Percentiles rank a stretch among this genome's conserved stretches.
phyloP scores from a whole-genome alignment of 2,329 filamentous ascomycete species.

The Gaeumannomyces tritici region DNA sequence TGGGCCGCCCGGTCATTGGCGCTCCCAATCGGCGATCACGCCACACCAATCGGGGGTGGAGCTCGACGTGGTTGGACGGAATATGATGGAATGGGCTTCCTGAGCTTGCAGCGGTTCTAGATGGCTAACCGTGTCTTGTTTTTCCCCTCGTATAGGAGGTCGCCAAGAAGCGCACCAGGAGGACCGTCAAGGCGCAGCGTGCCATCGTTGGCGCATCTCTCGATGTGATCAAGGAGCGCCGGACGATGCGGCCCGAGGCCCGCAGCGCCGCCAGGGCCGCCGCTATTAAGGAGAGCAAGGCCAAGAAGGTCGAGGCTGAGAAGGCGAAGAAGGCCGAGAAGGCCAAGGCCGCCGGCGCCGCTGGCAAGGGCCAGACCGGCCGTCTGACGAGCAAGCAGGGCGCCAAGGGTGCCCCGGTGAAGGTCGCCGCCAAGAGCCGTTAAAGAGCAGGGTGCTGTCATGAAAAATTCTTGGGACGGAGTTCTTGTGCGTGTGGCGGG shows the following conservation, averaged over 20 bases:
- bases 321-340: slow-evolving; percentile 98
- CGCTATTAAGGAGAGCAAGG: slow-evolving; percentile 97
- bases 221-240: slow-evolving; percentile 99
- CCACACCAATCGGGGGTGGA: not conserved
- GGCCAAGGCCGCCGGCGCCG: slow-evolving; percentile 75
- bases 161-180: slow-evolving; percentile 98
- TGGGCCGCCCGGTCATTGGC: too few relatives aligned
- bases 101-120: not conserved
- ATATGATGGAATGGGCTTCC: not conserved
- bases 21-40: too few relatives aligned
- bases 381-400: slow-evolving; percentile 95
- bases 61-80: not conserved
- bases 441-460: slow-evolving; percentile 35
- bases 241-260: slow-evolving; percentile 87
- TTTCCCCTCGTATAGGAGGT: slow-evolving; percentile 68
- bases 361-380: slow-evolving; percentile 64
- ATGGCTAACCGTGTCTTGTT: not conserved
- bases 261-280: slow-evolving; percentile 79
- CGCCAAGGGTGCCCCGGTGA: slow-evolving; percentile 78
- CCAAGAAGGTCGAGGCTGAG: slow-evolving; percentile 85
- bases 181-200: slow-evolving; percentile 97
- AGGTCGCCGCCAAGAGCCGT: slow-evolving; percentile 80
- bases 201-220: slow-evolving; percentile 98
- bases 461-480: slow-evolving; percentile 7
- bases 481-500: slow-evolving; percentile 10